These are phyloP conservation scores for Claviceps purpurea DNA, from an alignment of 2,329 filamentous ascomycete genomes.

Conservation along the genomic window DNA sequence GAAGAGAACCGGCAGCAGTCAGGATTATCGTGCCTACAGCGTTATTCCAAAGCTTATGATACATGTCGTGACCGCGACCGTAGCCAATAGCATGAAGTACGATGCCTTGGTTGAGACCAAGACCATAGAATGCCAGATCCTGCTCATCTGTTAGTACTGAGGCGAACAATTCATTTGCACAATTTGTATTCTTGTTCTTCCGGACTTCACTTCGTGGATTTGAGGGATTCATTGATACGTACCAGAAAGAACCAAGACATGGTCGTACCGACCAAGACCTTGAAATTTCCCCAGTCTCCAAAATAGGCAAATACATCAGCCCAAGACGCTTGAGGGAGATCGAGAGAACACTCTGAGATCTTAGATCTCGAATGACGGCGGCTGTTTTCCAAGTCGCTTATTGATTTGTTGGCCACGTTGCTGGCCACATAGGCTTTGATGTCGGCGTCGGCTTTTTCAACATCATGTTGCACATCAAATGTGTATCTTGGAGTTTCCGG, in stretches of 20 bases:
- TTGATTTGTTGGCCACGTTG: constrained; percentile 32
- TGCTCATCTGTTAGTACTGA: constrained; percentile 15
- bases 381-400: constrained; percentile 32
- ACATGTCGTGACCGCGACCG: constrained; percentile 47
- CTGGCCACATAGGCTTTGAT: constrained; percentile 46
- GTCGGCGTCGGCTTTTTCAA: constrained; percentile 62
- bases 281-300: constrained; percentile 53
- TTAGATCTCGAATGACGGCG: constrained; percentile 37
- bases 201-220: no score
- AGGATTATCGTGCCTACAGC: constrained; percentile 68
- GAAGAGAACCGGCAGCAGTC: constrained; percentile 62
- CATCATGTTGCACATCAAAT: constrained; percentile 64
- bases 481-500: constrained; percentile 77
- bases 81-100: constrained; percentile 64
- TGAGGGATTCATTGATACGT: constrained; percentile 6
- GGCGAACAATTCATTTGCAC: no score
- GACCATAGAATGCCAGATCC: constrained; percentile 56
- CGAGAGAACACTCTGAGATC: constrained; percentile 36
- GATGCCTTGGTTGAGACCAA: constrained; percentile 63
- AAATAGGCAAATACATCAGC: constrained; percentile 56
- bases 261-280: constrained; percentile 61
- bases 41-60: constrained; percentile 55
- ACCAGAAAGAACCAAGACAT: constrained; percentile 70
- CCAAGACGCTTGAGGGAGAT: constrained; percentile 57
- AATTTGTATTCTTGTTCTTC: no score